phyloP scores from a whole-genome alignment of 345 rosid species.

The Sisymbrium altissimum region DNA sequence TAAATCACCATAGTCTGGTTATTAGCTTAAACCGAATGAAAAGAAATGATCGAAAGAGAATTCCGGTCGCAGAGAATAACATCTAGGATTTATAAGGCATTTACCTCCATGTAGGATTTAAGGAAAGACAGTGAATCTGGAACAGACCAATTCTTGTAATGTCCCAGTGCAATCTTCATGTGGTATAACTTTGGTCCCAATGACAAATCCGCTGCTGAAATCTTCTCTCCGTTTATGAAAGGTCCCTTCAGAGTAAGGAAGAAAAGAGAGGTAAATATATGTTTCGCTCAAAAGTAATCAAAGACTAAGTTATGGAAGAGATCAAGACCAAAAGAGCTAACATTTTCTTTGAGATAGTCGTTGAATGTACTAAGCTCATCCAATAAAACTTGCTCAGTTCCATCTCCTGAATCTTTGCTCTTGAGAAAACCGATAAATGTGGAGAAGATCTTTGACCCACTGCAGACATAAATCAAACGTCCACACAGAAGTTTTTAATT shows the following conservation, averaged over 20 bases:
- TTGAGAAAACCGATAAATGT: constrained; percentile 85
- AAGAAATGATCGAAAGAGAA: not conserved
- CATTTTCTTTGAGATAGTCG: constrained; percentile 60
- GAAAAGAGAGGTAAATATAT: not conserved
- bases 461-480: constrained; percentile 30
- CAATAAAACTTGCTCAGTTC: constrained; percentile 71
- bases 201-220: constrained; percentile 85
- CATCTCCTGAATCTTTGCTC: constrained; percentile 82
- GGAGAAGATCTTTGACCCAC: constrained; percentile 91
- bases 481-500: not conserved
- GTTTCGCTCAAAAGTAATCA: not conserved
- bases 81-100: not conserved
- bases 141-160: constrained; percentile 81
- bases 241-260: constrained; percentile 57
- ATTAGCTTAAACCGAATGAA: not conserved
- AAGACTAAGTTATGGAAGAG: constrained; percentile 4
- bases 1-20: not conserved
- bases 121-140: constrained; percentile 70
- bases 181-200: constrained; percentile 77
- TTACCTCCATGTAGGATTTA: constrained; percentile 82
- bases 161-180: constrained; percentile 80
- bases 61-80: not conserved
- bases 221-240: constrained; percentile 73
- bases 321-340: constrained; percentile 34
- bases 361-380: constrained; percentile 67